Evolutionary conservation across 306 rosid species (phyloP).

Genomic region (Rosa chinensis): DNA sequence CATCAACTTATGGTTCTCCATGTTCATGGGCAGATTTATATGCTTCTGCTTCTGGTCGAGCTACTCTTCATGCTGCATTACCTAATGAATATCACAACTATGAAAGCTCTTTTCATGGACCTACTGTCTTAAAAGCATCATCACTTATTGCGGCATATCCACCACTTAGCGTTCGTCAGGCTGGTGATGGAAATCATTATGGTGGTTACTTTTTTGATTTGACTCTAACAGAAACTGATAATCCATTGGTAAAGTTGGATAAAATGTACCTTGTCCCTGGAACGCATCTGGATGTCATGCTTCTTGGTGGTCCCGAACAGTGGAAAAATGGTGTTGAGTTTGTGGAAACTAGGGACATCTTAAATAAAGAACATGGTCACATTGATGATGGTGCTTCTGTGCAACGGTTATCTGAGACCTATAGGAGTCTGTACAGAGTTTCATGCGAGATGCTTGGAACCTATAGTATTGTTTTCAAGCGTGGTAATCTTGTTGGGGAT

Average conservation of each 20-base stretch:
- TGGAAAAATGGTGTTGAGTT: conserved; percentile 62
- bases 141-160: conserved; percentile 63
- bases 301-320: conserved; percentile 81
- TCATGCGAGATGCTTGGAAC: conserved; percentile 65
- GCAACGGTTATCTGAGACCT: conserved; percentile 50
- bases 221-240: conserved; percentile 54
- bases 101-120: conserved; percentile 47
- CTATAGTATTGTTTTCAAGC: conserved; percentile 65
- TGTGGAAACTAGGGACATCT: conserved; percentile 45
- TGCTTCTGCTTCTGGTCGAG: conserved; percentile 77
- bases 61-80: conserved; percentile 70
- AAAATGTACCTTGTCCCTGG: conserved; percentile 80
- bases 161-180: conserved; percentile 67
- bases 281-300: conserved; percentile 58
- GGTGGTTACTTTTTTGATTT: conserved; percentile 87
- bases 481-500: conserved; percentile 87
- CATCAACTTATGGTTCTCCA: conserved; percentile 51
- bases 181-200: conserved; percentile 77
- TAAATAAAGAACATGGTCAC: conserved; percentile 43
- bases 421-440: conserved; percentile 59
- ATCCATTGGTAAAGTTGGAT: conserved; percentile 47
- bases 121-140: conserved; percentile 72
- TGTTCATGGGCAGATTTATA: conserved; percentile 74
- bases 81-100: conserved; percentile 57
- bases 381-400: conserved; percentile 51